Percentiles rank a stretch among this genome's conserved stretches.
These are phyloP conservation scores for Chlamydomonas incerta DNA, from an alignment of 139 green algal genomes.

Conservation along the genomic window DNA sequence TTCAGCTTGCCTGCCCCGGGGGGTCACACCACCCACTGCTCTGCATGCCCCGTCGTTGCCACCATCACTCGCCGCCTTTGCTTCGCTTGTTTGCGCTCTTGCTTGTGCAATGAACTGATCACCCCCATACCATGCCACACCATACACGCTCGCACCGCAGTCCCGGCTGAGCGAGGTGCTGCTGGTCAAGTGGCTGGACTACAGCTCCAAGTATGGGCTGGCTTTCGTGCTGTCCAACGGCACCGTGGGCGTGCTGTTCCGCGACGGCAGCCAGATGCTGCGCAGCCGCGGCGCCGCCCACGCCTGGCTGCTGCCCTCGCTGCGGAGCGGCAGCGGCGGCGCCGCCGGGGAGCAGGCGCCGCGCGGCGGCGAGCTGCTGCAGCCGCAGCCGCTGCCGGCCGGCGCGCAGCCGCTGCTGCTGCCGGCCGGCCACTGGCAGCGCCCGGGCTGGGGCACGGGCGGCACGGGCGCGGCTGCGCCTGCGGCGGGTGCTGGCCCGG, in stretches of 20 bases:
- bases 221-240: slow-evolving; percentile 37
- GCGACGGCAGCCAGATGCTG: slow-evolving; percentile 22
- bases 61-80: too few relatives aligned
- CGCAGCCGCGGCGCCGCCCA: background rate
- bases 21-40: too few relatives aligned
- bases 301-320: slow-evolving; percentile 12
- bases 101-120: too few relatives aligned
- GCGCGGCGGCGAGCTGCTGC: background rate
- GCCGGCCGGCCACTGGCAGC: background rate
- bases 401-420: background rate
- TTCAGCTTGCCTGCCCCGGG: too few relatives aligned
- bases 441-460: too few relatives aligned
- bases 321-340: background rate
- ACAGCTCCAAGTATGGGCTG: slow-evolving; percentile 33
- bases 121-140: too few relatives aligned
- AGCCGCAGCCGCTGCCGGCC: background rate
- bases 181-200: slow-evolving; percentile 36
- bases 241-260: slow-evolving; percentile 30
- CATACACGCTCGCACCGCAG: too few relatives aligned
- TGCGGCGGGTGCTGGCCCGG: too few relatives aligned
- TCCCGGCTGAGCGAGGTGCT: slow-evolving; percentile 5
- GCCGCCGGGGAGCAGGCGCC: too few relatives aligned
- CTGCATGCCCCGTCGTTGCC: too few relatives aligned
- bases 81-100: too few relatives aligned
- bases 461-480: too few relatives aligned